Percentiles rank a stretch among this genome's conserved stretches.
These are phyloP conservation scores for Oryza nivara DNA, from an alignment of 176 grass and related monocot genomes.

Conservation along the genomic window DNA sequence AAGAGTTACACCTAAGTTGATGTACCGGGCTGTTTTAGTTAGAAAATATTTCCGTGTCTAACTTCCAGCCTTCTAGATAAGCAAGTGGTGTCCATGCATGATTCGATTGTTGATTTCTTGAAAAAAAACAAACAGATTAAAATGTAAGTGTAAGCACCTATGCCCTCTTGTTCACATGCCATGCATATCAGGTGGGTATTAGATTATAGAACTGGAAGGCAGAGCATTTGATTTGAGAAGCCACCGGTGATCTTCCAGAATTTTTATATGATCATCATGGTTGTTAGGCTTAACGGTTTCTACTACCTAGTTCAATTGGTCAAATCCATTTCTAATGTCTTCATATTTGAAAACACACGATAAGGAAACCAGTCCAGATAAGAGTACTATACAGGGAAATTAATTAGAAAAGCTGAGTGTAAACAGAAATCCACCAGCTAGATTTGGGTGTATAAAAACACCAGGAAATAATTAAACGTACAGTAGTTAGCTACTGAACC, in stretches of 20 bases:
- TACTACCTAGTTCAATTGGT: conserved; percentile 12
- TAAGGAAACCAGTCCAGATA: conserved; percentile 13
- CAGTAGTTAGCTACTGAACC: conserved; percentile 38
- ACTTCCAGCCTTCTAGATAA: not conserved
- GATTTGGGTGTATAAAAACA: not conserved
- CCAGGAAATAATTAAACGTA: not conserved
- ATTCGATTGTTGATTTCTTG: not conserved
- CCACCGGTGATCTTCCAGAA: not conserved
- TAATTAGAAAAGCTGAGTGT: not conserved
- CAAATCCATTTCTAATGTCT: not conserved
- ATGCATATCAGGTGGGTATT: conserved; percentile 1
- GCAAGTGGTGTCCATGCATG: not conserved
- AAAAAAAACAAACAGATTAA: not conserved
- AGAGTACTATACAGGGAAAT: not conserved
- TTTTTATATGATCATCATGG: not conserved
- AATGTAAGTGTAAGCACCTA: not conserved
- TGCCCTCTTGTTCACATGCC: not conserved
- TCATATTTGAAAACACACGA: not conserved
- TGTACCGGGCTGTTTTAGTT: not conserved
- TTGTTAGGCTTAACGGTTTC: conserved; percentile 29
- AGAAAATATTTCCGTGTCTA: not conserved
- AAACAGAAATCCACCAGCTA: conserved; percentile 48
- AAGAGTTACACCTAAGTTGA: no score
- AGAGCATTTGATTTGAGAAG: not conserved
- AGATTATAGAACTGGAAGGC: not conserved